Conservation (phyloP, 202 grass and related monocot genomes). For the Carex arenaria region DNA sequence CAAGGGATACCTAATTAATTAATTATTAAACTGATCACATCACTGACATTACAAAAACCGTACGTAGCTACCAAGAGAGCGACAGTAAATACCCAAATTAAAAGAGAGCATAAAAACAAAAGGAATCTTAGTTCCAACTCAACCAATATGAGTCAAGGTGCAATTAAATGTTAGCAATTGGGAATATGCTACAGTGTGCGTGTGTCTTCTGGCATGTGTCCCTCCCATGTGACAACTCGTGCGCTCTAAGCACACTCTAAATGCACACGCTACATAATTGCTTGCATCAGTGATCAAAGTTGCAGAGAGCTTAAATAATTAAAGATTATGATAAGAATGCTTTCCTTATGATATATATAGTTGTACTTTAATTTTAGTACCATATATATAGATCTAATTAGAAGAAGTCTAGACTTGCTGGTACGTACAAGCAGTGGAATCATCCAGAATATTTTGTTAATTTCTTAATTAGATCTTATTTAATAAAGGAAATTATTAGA, state of each 20-base stretch:
- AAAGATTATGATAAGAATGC: background rate
- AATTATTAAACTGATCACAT: background rate
- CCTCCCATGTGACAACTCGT: slow-evolving; percentile 38
- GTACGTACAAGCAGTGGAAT: background rate
- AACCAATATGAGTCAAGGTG: slow-evolving; percentile 41
- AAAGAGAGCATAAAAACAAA: slow-evolving; percentile 39
- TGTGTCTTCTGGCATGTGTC: slow-evolving; percentile 24
- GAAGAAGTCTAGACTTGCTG: background rate
- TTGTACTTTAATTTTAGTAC: background rate
- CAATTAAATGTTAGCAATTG: slow-evolving; percentile 36
- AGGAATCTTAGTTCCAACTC: slow-evolving; percentile 54
- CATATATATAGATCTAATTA: background rate
- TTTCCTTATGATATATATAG: background rate
- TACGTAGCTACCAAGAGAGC: slow-evolving; percentile 33
- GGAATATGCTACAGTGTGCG: slow-evolving; percentile 24
- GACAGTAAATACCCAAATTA: background rate
- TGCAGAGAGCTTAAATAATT: background rate
- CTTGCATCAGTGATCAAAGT: background rate
- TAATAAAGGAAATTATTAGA: background rate
- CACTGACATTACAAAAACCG: slow-evolving; percentile 6
- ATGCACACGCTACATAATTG: slow-evolving; percentile 5
- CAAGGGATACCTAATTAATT: slow-evolving; percentile 18
- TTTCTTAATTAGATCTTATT: background rate
- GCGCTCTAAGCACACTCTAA: slow-evolving; percentile 18
- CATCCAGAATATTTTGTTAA: background rate